A percentile compares a stretch with the other conserved stretches of the same genome.
Evolutionary conservation across 768 basidiomycete species (phyloP).

Genomic region (Pisolithus marmoratus): DNA sequence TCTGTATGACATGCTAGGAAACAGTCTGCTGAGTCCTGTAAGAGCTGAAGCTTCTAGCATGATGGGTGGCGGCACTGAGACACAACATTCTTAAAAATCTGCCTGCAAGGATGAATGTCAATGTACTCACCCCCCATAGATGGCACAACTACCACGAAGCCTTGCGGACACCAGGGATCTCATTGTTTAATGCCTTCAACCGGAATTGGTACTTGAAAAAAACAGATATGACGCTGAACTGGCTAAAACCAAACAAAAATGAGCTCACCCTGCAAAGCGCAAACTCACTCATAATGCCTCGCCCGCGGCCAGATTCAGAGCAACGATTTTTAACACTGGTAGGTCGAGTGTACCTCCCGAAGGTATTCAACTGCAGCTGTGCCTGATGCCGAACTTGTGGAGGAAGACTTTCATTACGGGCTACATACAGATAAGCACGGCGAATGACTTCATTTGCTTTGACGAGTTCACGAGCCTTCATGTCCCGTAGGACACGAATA

Average conservation of each 20-base stretch:
- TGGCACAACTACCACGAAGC: slow-evolving; percentile 73
- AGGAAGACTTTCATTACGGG: slow-evolving; percentile 86
- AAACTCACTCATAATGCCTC: slow-evolving; percentile 88
- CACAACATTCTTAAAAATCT: not conserved
- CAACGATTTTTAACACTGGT: slow-evolving; percentile 89
- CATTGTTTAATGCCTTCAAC: slow-evolving; percentile 71
- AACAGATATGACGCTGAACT: not conserved
- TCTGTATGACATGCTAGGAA: too few species aligned
- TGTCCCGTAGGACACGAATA: slow-evolving; percentile 63
- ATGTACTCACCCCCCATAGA: not conserved
- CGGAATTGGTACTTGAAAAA: slow-evolving; percentile 82
- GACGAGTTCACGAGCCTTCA: slow-evolving; percentile 70
- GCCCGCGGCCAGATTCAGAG: slow-evolving; percentile 74
- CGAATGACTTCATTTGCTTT: slow-evolving; percentile 74
- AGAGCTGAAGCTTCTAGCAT: too few species aligned
- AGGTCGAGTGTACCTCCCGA: slow-evolving; percentile 78
- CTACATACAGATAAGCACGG: slow-evolving; percentile 88
- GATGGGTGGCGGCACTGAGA: not conserved
- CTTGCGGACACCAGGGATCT: slow-evolving; percentile 83
- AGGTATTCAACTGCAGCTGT: slow-evolving; percentile 87
- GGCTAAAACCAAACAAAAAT: not conserved
- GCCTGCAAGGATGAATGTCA: not conserved
- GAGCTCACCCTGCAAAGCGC: slow-evolving; percentile 68
- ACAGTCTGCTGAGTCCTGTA: too few species aligned
- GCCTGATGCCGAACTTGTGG: slow-evolving; percentile 89